phyloP scores from a whole-genome alignment of 2,329 filamentous ascomycete species.

The Talaromyces funiculosus region DNA sequence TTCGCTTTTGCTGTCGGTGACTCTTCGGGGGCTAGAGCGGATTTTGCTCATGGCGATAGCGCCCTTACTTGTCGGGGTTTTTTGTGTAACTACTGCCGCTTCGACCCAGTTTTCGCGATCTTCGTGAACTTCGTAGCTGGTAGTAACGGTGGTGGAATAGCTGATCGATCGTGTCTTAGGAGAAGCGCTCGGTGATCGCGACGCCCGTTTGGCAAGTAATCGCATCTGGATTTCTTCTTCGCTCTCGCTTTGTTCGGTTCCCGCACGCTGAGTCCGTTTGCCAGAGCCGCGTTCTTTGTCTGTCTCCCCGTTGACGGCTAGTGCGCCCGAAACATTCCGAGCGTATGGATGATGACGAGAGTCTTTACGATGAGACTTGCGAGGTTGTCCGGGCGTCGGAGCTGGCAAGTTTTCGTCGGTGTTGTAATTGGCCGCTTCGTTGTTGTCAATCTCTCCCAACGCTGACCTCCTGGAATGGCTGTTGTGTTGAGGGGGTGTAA shows the following conservation, averaged over 20 bases:
- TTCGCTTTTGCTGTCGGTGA: constrained; percentile 35
- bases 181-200: constrained; percentile 62
- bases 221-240: constrained; percentile 80
- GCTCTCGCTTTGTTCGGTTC: constrained; percentile 57
- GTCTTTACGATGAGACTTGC: constrained; percentile 76
- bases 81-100: constrained; percentile 27
- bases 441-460: constrained; percentile 88
- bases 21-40: constrained; percentile 49
- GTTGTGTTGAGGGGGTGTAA: constrained; percentile 73
- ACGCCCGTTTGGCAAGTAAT: constrained; percentile 60
- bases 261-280: constrained; percentile 48
- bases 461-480: constrained; percentile 71
- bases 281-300: constrained; percentile 41
- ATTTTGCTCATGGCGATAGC: constrained; percentile 58
- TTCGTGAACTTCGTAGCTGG: constrained; percentile 57
- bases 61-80: constrained; percentile 51
- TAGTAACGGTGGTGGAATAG: constrained; percentile 62
- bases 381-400: constrained; percentile 89
- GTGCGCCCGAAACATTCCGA: constrained; percentile 47
- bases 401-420: constrained; percentile 84
- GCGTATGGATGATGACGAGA: constrained; percentile 68
- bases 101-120: constrained; percentile 64
- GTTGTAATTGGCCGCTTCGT: constrained; percentile 49
- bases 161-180: constrained; percentile 62
- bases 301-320: constrained; percentile 33